These are phyloP conservation scores for Diplocarpon rosae DNA, from an alignment of 2,329 filamentous ascomycete genomes.

Conservation along the genomic window DNA sequence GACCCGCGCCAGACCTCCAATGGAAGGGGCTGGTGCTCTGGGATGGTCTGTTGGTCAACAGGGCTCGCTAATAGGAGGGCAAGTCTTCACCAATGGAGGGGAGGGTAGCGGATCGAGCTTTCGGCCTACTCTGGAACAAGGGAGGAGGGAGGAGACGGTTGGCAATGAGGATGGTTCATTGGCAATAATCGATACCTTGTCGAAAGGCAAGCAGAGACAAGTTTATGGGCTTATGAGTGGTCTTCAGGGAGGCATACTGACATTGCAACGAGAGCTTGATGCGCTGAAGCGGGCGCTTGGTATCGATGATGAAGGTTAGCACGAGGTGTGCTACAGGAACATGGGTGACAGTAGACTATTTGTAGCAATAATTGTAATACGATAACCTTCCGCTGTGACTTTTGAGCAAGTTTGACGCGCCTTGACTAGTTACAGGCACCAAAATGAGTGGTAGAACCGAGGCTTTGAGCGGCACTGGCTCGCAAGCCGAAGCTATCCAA, in stretches of 20 bases:
- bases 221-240: constrained; percentile 25
- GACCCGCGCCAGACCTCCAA: not conserved
- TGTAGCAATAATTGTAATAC: no score
- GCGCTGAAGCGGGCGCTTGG: constrained; percentile 23
- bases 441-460: no score
- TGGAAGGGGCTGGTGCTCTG: constrained; percentile 7
- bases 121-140: constrained; percentile 14
- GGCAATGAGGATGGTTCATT: constrained; percentile 15
- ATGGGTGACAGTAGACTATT: no score
- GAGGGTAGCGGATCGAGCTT: constrained; percentile 30
- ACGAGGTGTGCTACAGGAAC: not conserved
- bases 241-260: constrained; percentile 25
- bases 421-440: no score
- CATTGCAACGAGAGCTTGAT: constrained; percentile 24
- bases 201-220: constrained; percentile 25
- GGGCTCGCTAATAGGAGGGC: constrained; percentile 3
- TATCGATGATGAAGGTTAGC: constrained; percentile 23
- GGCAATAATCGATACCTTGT: constrained; percentile 24
- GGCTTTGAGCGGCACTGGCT: no score
- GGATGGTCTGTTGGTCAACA: constrained; percentile 17
- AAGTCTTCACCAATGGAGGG: constrained; percentile 25
- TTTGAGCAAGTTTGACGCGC: no score
- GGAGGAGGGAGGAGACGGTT: constrained; percentile 15
- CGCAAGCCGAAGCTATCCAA: no score
- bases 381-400: no score